A percentile compares a stretch with the other conserved stretches of the same genome.
These are phyloP conservation scores for Keqinozyma sinolaborantium DNA, from an alignment of 1,139 yeast genomes.

Conservation along the genomic window DNA sequence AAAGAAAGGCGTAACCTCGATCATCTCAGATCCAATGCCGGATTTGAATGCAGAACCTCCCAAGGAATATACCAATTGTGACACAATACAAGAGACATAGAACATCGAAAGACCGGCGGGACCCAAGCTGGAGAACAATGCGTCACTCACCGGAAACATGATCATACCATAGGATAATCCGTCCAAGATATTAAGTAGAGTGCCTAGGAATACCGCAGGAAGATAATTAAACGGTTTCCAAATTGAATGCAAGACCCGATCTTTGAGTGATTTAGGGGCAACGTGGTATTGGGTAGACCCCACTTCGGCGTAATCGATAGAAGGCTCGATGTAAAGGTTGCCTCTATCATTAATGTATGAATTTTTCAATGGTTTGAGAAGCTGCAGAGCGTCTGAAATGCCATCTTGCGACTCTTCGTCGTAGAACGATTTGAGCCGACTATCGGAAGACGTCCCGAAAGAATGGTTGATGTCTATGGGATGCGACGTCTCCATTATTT, in stretches of 20 bases:
- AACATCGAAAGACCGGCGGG: constrained; percentile 93
- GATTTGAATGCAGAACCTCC: constrained; percentile 90
- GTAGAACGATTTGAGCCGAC: not conserved
- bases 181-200: constrained; percentile 80
- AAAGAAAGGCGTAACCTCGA: constrained; percentile 95
- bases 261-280: not conserved
- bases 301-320: not conserved
- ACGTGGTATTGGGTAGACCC: not conserved
- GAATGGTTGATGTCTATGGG: constrained; percentile 19
- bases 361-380: constrained; percentile 1
- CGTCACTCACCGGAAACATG: constrained; percentile 85
- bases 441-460: not conserved
- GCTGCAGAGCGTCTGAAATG: constrained; percentile 1
- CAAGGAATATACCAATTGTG: constrained; percentile 81
- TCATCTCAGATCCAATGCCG: constrained; percentile 97
- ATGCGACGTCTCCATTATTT: constrained; percentile 18
- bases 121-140: constrained; percentile 71
- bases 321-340: not conserved
- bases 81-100: constrained; percentile 81
- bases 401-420: not conserved
- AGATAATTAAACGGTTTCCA: constrained; percentile 45
- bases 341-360: constrained; percentile 1
- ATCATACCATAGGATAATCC: constrained; percentile 97
- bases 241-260: constrained; percentile 7
- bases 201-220: constrained; percentile 83